These are phyloP conservation scores for Trapa bicornis DNA, from an alignment of 345 rosid genomes.

Conservation along the genomic window DNA sequence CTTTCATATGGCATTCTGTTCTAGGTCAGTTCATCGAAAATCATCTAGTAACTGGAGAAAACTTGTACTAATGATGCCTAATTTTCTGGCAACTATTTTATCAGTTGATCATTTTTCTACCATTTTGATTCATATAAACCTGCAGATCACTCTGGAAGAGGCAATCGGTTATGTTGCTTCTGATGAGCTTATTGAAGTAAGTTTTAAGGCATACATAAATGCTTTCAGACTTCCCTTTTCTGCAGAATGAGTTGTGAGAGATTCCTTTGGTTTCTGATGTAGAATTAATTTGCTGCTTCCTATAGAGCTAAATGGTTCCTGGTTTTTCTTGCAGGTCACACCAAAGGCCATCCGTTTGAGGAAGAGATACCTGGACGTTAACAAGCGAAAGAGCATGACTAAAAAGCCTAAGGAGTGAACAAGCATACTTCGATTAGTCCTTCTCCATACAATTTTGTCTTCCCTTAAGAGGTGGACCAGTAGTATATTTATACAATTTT, in stretches of 20 bases:
- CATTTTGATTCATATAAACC: constrained; percentile 7
- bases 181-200: constrained; percentile 94
- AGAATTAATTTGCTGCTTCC: background rate
- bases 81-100: background rate
- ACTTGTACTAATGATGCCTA: background rate
- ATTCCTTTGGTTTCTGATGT: background rate
- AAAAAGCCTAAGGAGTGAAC: constrained; percentile 62
- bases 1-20: background rate
- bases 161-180: constrained; percentile 94
- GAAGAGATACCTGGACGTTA: constrained; percentile 79
- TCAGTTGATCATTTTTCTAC: background rate
- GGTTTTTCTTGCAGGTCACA: constrained; percentile 48
- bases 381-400: constrained; percentile 79
- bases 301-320: background rate
- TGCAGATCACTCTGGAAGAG: constrained; percentile 94
- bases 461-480: background rate
- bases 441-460: constrained; percentile 11
- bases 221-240: no score
- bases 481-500: background rate
- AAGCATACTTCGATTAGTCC: background rate
- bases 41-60: background rate
- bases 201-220: background rate
- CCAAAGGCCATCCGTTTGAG: constrained; percentile 79
- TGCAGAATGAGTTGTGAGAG: no score
- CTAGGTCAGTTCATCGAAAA: background rate